These are phyloP conservation scores for Zancudomyces culisetae DNA, from an alignment of 371 early-diverging fungal species.

Conservation along the genomic window DNA sequence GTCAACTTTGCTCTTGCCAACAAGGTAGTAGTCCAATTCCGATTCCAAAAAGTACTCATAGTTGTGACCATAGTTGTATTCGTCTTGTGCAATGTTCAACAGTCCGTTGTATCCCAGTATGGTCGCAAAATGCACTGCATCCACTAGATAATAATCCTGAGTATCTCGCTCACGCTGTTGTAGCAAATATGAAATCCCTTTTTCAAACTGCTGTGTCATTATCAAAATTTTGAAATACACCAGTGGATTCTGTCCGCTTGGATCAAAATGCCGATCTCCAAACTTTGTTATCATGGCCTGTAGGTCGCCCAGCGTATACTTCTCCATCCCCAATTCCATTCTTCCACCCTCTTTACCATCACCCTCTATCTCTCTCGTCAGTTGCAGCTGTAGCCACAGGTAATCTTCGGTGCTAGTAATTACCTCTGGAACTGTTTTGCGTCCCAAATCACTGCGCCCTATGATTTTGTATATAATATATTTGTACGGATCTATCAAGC, in stretches of 20 bases:
- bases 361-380: constrained; percentile 25
- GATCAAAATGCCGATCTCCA: constrained; percentile 49
- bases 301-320: constrained; percentile 43
- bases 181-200: constrained; percentile 54
- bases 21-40: no score
- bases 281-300: constrained; percentile 37
- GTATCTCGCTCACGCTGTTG: no score
- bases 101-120: constrained; percentile 56
- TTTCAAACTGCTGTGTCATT: constrained; percentile 72
- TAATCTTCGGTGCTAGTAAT: constrained; percentile 59
- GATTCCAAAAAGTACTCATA: constrained; percentile 10
- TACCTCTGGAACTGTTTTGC: constrained; percentile 36
- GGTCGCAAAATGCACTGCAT: constrained; percentile 82
- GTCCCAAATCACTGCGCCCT: constrained; percentile 62
- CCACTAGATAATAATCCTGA: constrained; percentile 39
- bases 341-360: constrained; percentile 36
- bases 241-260: constrained; percentile 43
- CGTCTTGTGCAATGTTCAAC: constrained; percentile 40
- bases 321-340: constrained; percentile 29
- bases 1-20: not conserved
- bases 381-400: constrained; percentile 40
- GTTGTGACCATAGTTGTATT: not conserved
- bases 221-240: constrained; percentile 65
- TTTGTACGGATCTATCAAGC: constrained; percentile 61
- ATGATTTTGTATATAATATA: constrained; percentile 65